Evolutionary conservation across 495 filamentous ascomycete genomes (phyloP), one percentile per base, ranked within the genome.

Genomic region (Hypoxylon intermedium): DNA sequence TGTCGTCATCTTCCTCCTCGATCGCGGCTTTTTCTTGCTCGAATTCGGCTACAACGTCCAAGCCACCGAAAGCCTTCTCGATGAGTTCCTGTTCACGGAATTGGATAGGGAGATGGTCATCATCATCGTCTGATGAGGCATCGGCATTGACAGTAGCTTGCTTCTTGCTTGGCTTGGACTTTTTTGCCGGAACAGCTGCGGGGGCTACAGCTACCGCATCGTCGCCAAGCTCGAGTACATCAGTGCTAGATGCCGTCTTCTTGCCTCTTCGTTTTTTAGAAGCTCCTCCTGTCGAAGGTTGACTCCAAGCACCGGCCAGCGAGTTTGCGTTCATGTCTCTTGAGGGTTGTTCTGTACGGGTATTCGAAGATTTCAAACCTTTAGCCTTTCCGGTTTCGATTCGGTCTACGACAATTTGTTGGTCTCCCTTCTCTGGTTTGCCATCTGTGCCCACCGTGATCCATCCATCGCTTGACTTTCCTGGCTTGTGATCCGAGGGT

Each of bases 11-110:
- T 3, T 91, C 90, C 31, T 84, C 83, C 30, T 86, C 79, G 6
- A 82, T 79, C 53, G 87, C 85, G 15, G 80, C 78, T 71, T 98
- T 97, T 62, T 97, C 94, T 21, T 82, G 78, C 54, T 84, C 82
- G 70, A 98, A 97, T 43, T 91, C 87, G 28, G 83, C 82, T 1
- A 88, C 85, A n/a, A 95, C 91, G 68, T 96, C 90, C 63, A 94
- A 88, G 3, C 90, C 92, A 1, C 92, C 94, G 71, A 98, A 97
- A 6, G 92, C 94, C 60, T 83, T 79, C 69, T 89, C 87, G 54
- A 95, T 86, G 38, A 97, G 83, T 36, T 92, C 87, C 55, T 92
- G 85, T 65, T 96, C 92, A 56, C 85, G 87, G 37, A 90, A 82
- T 21, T 87, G 81, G 40, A 89, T 81, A 1, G 87, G 86, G 4